Conservation (phyloP, 192 early-diverging fungal genomes). For the Mortierella claussenii region DNA sequence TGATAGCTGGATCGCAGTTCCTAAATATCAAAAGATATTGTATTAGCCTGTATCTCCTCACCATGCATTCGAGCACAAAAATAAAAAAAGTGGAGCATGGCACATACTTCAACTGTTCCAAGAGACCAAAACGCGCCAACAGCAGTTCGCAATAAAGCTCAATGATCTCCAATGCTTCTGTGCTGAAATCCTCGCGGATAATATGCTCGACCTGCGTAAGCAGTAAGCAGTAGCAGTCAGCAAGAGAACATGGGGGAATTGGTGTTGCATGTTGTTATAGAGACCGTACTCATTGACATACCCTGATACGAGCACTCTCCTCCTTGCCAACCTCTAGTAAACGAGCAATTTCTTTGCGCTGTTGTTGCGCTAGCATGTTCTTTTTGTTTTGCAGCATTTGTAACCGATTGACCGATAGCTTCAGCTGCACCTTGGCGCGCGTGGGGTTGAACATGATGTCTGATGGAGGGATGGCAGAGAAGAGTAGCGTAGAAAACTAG, state of each 20-base stretch:
- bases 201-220: conserved; percentile 75
- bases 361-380: conserved; percentile 73
- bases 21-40: conserved; percentile 51
- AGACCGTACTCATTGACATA: conserved; percentile 25
- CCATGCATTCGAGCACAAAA: too few relatives aligned
- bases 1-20: conserved; percentile 81
- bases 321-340: conserved; percentile 86
- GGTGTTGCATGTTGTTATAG: too few relatives aligned
- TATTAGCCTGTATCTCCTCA: too few relatives aligned
- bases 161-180: conserved; percentile 95
- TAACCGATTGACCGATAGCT: conserved; percentile 87
- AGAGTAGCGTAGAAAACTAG: too few relatives aligned
- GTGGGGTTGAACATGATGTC: conserved; percentile 65
- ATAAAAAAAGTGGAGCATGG: neutral
- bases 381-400: conserved; percentile 93
- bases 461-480: too few relatives aligned
- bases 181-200: conserved; percentile 92
- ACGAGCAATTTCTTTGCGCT: conserved; percentile 83
- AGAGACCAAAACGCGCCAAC: conserved; percentile 84
- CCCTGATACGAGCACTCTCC: conserved; percentile 87
- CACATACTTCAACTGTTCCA: conserved; percentile 82
- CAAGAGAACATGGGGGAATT: too few relatives aligned
- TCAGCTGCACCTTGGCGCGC: conserved; percentile 88
- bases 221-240: too few relatives aligned
- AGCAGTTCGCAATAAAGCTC: conserved; percentile 93